Evolutionary conservation across 805 yeast species (phyloP), one percentile per base, ranked within the genome.

Genomic region (Metschnikowia amazonensis): DNA sequence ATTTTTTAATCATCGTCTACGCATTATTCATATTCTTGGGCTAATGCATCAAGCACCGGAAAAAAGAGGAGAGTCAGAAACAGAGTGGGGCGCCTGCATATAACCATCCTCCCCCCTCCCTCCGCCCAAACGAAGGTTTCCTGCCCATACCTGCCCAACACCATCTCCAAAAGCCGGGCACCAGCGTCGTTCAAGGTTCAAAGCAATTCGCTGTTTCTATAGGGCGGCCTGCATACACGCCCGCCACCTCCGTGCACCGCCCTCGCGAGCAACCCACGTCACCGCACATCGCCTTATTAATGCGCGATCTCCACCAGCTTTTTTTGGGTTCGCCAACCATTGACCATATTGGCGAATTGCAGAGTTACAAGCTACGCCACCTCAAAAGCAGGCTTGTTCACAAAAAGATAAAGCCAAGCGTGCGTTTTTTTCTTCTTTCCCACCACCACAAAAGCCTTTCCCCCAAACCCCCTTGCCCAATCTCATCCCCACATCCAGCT

Each of bases 191-290:
- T n/a, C n/a, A n/a, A n/a, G n/a, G 8, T 24, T 10, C 27, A 6
- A 24, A 24, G 10, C 27, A 24, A 24, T 5, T 7, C 8, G 31
- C 16, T n/a, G 8, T 3, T 5, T 28, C n/a, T 28, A 14, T 11
- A 13, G 14, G 5, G 1, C 16, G 16, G 4, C 14, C 29, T 36
- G 39, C n/a, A 24, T 23, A 13, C 36, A 18, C 14, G 14, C 40
- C 9, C 29, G 8, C 18, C 25, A 34, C 36, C n/a, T n/a, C 41
- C 32, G 41, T 37, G 33, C 41, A 37, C 20, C 41, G 36, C 20
- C 2, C 34, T 18, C 20, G 18, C 36, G 35, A 31, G 42, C 42
- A 39, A 39, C 42, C 23, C 29, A 38, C 42, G 33, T 38, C 42
- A 36, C 23, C 17, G 10, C 41, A 39, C 42, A 39, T 39, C 27